These are phyloP conservation scores for Phylloporus sp. DNA, from an alignment of 1,284 basidiomycete species.

Conservation along the genomic window DNA sequence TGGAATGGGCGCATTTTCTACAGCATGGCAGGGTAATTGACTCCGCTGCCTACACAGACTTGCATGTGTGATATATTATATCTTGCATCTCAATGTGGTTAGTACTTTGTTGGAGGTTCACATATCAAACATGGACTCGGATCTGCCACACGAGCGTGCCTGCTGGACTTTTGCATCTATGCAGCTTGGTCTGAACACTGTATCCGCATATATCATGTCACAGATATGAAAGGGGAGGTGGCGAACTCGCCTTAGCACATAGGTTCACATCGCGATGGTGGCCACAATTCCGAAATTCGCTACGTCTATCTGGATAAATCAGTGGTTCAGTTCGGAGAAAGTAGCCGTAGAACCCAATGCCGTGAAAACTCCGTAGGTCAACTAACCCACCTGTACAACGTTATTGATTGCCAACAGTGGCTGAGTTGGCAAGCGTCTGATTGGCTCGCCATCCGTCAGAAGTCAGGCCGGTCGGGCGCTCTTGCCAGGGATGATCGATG, in stretches of 20 bases:
- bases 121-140: not conserved
- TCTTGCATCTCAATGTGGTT: constrained; percentile 10
- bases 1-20: constrained; percentile 7
- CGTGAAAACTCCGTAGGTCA: not conserved
- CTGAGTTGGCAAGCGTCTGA: constrained; percentile 9
- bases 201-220: constrained; percentile 1
- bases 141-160: constrained; percentile 17
- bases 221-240: constrained; percentile 5
- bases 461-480: not conserved
- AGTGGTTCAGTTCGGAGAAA: not conserved
- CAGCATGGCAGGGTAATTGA: constrained; percentile 33
- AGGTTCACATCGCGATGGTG: not conserved
- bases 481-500: not conserved
- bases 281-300: constrained; percentile 12
- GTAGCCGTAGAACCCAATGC: not conserved
- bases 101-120: constrained; percentile 5
- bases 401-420: constrained; percentile 12
- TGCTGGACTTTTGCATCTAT: not conserved
- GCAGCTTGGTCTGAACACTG: not conserved
- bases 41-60: constrained; percentile 10
- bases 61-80: constrained; percentile 26
- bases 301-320: not conserved
- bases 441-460: not conserved
- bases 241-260: not conserved
- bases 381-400: constrained; percentile 18